Evolutionary conservation across 2,329 filamentous ascomycete genomes (phyloP).

Genomic region (Chrysosporium keratinophilum): DNA sequence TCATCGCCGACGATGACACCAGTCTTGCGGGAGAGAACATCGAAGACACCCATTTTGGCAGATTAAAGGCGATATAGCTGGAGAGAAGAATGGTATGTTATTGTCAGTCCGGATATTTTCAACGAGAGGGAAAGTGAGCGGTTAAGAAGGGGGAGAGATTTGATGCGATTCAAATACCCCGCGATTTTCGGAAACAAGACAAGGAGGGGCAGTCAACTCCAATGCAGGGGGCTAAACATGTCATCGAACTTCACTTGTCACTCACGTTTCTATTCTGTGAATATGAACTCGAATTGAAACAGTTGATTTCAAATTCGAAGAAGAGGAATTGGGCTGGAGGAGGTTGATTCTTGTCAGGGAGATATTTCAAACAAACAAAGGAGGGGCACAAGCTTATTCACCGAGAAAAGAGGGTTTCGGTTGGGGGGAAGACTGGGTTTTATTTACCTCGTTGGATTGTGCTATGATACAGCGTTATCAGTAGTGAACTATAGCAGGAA

Average conservation of each 20-base stretch:
- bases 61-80: background rate
- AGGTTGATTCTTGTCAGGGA: background rate
- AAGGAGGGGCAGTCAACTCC: slow-evolving; percentile 7
- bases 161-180: slow-evolving; percentile 5
- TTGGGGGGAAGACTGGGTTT: background rate
- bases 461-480: background rate
- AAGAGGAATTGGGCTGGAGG: slow-evolving; percentile 1
- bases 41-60: slow-evolving; percentile 37
- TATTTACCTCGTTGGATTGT: background rate
- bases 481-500: background rate
- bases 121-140: background rate
- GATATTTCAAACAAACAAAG: slow-evolving; percentile 3
- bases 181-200: slow-evolving; percentile 8
- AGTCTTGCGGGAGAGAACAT: slow-evolving; percentile 52
- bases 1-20: slow-evolving; percentile 60
- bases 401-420: slow-evolving; percentile 6
- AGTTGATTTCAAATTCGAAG: slow-evolving; percentile 4
- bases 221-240: background rate
- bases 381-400: slow-evolving; percentile 1
- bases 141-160: background rate
- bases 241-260: background rate
- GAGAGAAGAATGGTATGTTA: background rate
- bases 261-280: background rate
- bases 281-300: slow-evolving; percentile 2
- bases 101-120: background rate